Evolutionary conservation across 352 stramenopile species (phyloP).

Genomic region (Globisporangium rhizosaccharum): DNA sequence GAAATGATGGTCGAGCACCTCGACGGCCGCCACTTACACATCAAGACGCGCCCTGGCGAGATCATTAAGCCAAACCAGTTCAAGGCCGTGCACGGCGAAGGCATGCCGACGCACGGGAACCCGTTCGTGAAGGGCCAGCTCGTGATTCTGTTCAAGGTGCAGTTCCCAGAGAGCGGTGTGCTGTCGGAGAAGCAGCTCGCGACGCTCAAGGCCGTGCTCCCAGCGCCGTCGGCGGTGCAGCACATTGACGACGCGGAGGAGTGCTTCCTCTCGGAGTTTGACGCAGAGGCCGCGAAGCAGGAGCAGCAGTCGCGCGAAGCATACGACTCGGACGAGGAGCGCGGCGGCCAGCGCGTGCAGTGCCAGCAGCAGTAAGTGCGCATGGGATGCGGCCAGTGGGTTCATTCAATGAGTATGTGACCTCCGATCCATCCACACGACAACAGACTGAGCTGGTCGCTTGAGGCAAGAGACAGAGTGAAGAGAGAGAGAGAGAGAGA

Average conservation of each 20-base stretch:
- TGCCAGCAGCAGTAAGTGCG: slow-evolving; percentile 85
- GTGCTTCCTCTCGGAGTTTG: slow-evolving; percentile 91
- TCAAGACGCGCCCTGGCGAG: slow-evolving; percentile 91
- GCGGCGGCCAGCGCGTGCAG: slow-evolving; percentile 84
- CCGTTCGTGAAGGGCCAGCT: slow-evolving; percentile 98
- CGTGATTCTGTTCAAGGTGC: slow-evolving; percentile 97
- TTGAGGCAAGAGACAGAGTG: neutral
- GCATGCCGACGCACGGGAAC: slow-evolving; percentile 97
- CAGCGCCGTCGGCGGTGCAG: slow-evolving; percentile 42
- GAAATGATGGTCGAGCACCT: slow-evolving; percentile 92
- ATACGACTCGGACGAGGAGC: slow-evolving; percentile 93
- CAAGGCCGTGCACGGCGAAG: slow-evolving; percentile 94
- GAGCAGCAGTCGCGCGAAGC: slow-evolving; percentile 65
- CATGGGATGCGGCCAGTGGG: no score
- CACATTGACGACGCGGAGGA: slow-evolving; percentile 57
- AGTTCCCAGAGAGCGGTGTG: slow-evolving; percentile 91
- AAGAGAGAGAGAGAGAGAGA: slow-evolving; percentile 4
- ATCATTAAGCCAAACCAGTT: slow-evolving; percentile 92
- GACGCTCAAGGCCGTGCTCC: slow-evolving; percentile 57
- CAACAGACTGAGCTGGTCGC: neutral
- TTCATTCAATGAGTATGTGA: neutral
- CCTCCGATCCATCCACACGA: neutral
- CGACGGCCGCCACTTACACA: slow-evolving; percentile 88
- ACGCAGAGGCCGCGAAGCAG: slow-evolving; percentile 85
- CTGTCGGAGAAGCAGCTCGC: slow-evolving; percentile 85